Evolutionary conservation across 768 basidiomycete genomes (phyloP).

Genomic region (Suillus hirtellus): DNA sequence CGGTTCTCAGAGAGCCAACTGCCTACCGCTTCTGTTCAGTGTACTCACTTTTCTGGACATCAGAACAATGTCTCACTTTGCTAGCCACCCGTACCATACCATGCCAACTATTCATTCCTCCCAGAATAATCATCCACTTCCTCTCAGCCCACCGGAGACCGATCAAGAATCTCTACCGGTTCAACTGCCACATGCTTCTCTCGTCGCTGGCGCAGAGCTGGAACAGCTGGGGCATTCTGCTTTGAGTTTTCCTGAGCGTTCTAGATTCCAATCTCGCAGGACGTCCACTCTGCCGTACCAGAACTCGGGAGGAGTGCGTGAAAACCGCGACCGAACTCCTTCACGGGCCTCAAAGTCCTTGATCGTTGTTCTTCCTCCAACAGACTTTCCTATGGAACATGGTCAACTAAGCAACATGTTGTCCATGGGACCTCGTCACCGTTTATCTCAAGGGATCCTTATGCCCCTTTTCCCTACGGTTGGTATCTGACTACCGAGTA

Average conservation of each 20-base stretch:
- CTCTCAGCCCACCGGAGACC: conserved; percentile 45
- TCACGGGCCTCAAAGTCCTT: conserved; percentile 51
- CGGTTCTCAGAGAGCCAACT: not conserved
- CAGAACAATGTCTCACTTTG: conserved; percentile 43
- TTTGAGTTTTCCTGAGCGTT: conserved; percentile 13
- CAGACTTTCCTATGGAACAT: conserved; percentile 56
- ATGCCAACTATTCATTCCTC: conserved; percentile 37
- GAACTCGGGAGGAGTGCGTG: conserved; percentile 43
- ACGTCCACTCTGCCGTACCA: conserved; percentile 58
- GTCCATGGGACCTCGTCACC: conserved; percentile 56
- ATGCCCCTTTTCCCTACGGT: conserved; percentile 80
- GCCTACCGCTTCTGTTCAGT: conserved; percentile 2
- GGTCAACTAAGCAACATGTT: conserved; percentile 59
- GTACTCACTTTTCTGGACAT: not conserved
- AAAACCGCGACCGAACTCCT: conserved; percentile 41
- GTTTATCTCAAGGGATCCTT: conserved; percentile 66
- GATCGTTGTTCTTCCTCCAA: conserved; percentile 67
- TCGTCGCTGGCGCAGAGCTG: conserved; percentile 14
- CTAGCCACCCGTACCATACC: conserved; percentile 44
- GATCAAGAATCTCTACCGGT: conserved; percentile 16
- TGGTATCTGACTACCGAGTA: conserved; percentile 15
- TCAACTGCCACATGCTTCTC: conserved; percentile 1
- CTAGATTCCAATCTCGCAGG: conserved; percentile 38
- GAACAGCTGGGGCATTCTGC: conserved; percentile 12
- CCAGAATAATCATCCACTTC: conserved; percentile 23